Evolutionary conservation across 306 rosid species (phyloP).

Genomic region (Glycine latifolia): DNA sequence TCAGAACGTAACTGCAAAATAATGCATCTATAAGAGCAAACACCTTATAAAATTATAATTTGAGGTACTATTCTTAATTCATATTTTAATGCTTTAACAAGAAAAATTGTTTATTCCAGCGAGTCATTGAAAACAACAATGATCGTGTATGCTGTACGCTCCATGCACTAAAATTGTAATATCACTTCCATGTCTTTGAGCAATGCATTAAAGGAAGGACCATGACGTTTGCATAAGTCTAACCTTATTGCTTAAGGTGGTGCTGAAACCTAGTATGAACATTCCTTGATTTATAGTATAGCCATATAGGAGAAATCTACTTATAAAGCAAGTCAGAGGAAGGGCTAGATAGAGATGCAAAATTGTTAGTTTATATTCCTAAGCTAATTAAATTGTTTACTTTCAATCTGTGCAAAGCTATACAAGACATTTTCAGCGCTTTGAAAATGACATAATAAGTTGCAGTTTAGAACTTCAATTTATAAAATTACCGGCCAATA

Average conservation of each 20-base stretch:
- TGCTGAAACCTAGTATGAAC: neutral
- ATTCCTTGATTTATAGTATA: neutral
- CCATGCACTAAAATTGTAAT: conserved; percentile 21
- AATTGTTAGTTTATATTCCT: conserved; percentile 8
- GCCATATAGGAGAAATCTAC: neutral
- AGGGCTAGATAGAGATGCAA: conserved; percentile 11
- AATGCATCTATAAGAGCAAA: conserved; percentile 44
- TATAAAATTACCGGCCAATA: conserved; percentile 46
- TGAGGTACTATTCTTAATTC: conserved; percentile 4
- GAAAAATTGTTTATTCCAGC: conserved; percentile 8
- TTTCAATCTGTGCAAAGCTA: conserved; percentile 19
- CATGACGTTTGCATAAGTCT: neutral
- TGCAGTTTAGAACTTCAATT: conserved; percentile 32
- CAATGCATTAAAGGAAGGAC: conserved; percentile 35
- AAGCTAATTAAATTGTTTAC: conserved; percentile 8
- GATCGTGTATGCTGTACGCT: neutral
- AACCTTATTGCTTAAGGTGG: neutral
- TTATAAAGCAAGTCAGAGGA: conserved; percentile 18
- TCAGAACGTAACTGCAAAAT: conserved; percentile 79
- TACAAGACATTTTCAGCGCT: neutral
- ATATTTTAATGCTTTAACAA: conserved; percentile 24
- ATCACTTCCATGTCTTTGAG: neutral
- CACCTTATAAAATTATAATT: neutral
- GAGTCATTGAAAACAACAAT: conserved; percentile 15
- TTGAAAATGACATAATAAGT: conserved; percentile 34